Percentiles rank a stretch among this genome's conserved stretches.
Conservation (phyloP, 2,329 filamentous ascomycete genomes). For the Microascus cirrosus region DNA sequence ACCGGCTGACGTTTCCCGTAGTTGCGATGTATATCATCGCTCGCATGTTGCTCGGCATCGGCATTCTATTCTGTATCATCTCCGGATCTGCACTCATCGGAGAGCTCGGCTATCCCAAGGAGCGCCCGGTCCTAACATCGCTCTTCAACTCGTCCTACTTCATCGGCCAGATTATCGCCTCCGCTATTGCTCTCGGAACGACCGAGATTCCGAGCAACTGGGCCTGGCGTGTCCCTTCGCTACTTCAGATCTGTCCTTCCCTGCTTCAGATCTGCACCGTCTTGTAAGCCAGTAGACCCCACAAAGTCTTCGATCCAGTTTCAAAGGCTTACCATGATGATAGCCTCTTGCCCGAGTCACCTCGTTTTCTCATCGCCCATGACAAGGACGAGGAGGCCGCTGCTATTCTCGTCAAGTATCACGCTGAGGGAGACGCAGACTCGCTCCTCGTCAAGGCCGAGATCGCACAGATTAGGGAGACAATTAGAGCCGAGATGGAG, state of each 20-base stretch:
- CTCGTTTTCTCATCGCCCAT: slow-evolving; percentile 19
- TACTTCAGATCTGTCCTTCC: slow-evolving; percentile 27
- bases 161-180: slow-evolving; percentile 36
- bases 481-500: slow-evolving; percentile 43
- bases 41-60: slow-evolving; percentile 48
- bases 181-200: slow-evolving; percentile 33
- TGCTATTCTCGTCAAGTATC: slow-evolving; percentile 25
- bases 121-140: slow-evolving; percentile 45
- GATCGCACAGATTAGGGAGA: slow-evolving; percentile 47
- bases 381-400: slow-evolving; percentile 20
- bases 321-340: background rate
- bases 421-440: slow-evolving; percentile 37
- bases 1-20: slow-evolving; percentile 1
- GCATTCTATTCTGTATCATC: slow-evolving; percentile 48
- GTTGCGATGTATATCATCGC: slow-evolving; percentile 46
- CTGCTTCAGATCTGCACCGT: slow-evolving; percentile 21
- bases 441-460: slow-evolving; percentile 46
- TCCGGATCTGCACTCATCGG: slow-evolving; percentile 46
- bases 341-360: slow-evolving; percentile 18
- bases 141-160: slow-evolving; percentile 47
- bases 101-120: slow-evolving; percentile 49
- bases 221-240: slow-evolving; percentile 27
- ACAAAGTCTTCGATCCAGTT: background rate
- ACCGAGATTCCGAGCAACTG: slow-evolving; percentile 16
- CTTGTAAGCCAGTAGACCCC: background rate